phyloP scores from a whole-genome alignment of 176 grass and related monocot species.

The Puya raimondii region DNA sequence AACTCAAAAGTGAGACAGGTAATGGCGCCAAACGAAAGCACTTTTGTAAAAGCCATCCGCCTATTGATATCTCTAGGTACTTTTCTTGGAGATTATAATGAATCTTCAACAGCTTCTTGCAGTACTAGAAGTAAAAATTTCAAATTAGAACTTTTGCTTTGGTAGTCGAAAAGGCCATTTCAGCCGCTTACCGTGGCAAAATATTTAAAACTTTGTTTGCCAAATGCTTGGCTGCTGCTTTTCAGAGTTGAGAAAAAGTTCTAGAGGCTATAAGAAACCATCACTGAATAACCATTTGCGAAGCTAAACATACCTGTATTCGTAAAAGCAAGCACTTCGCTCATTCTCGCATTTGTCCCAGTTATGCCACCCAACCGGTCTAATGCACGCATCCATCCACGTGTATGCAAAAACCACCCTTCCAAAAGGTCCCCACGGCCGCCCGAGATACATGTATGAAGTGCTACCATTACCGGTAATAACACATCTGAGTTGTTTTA shows the following conservation, averaged over 20 bases:
- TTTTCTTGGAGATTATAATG: too few species aligned
- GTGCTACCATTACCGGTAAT: constrained; percentile 76
- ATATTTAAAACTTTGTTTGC: too few species aligned
- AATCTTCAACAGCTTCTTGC: too few species aligned
- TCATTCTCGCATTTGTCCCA: constrained; percentile 95
- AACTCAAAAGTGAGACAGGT: background rate
- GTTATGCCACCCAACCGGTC: constrained; percentile 81
- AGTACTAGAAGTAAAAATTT: too few species aligned
- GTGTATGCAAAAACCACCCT: constrained; percentile 95
- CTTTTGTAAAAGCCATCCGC: background rate
- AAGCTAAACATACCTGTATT: constrained; percentile 55
- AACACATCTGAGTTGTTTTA: constrained; percentile 42
- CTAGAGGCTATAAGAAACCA: background rate
- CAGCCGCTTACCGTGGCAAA: too few species aligned
- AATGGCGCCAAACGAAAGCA: background rate
- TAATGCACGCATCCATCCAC: constrained; percentile 84
- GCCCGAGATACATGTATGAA: constrained; percentile 76
- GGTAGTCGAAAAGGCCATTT: too few species aligned
- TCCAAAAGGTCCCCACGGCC: constrained; percentile 92
- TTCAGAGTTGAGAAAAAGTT: background rate
- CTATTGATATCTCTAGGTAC: background rate
- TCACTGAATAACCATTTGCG: background rate
- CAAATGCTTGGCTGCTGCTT: background rate
- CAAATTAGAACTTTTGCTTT: too few species aligned
- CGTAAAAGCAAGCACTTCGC: constrained; percentile 87